Evolutionary conservation across 257 asterid genomes (phyloP), one percentile per base, ranked within the genome.

Genomic region (Rhazya stricta): DNA sequence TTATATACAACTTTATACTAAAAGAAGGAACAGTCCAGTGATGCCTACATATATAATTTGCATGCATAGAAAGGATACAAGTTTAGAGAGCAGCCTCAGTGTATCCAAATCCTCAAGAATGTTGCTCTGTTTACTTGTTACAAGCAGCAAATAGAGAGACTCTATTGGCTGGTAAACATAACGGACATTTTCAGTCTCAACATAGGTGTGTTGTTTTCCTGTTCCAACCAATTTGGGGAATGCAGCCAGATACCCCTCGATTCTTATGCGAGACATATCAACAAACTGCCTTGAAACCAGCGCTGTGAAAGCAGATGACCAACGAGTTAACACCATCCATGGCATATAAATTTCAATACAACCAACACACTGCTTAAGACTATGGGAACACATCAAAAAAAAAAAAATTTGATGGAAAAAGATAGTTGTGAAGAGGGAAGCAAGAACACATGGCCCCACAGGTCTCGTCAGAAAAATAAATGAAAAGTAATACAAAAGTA

Each of bases 181-280:
- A 25, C 98, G 96, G 77, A 91, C 96, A 85, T 90, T 94, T 78
- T 91, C 98, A 15, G 97, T 91, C 91, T 91, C 98, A 69, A 94
- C 79, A 74, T 84, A 94, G 67, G 98, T 91, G 79, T 94, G 98
- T 43, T 94, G 94, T 78, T 94, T 91, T 80, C 98, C 97, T 46
- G 84, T 85, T 81, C 97, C 97, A 76, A 91, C 94, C 89, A 94
- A 83, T 81, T 91, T 94, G 66, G 97, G 97, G 74, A 94, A 90
- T 74, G 97, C 98, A 71, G 96, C 96, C 85, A 94, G 96, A 85
- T 91, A 92, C 50, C 97, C 98, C 86, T 94, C 98, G 79, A 94
- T 94, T 75, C 98, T 85, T 76, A 89, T 90, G 74, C 94, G 97
- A 77, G 98, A 89, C 97, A 94, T 91, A 73, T 91, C 96, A 46